Conservation (phyloP, 2,329 filamentous ascomycete genomes). For the Cordyceps javanica region DNA sequence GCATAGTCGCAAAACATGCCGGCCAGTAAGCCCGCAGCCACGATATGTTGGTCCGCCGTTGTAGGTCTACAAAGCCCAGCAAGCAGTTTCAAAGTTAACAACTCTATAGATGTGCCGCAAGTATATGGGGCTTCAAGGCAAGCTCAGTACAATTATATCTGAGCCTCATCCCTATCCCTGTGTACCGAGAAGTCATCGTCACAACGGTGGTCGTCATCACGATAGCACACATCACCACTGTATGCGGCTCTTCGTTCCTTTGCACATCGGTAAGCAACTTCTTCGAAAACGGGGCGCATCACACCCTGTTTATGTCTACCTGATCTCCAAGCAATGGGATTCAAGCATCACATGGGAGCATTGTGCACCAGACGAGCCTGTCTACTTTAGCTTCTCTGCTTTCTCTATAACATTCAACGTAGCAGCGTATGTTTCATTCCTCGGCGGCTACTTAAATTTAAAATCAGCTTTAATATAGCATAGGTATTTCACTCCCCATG, state of each 20-base stretch:
- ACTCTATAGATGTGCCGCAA: constrained; percentile 30
- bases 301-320: background rate
- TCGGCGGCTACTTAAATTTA: background rate
- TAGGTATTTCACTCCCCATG: constrained; percentile 35
- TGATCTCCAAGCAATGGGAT: constrained; percentile 37
- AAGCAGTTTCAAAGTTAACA: background rate
- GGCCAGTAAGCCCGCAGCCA: constrained; percentile 16
- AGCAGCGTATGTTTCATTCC: constrained; percentile 27
- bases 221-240: constrained; percentile 33
- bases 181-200: constrained; percentile 28
- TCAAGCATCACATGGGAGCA: constrained; percentile 26
- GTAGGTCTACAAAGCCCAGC: constrained; percentile 20
- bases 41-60: constrained; percentile 38
- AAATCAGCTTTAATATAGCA: constrained; percentile 20
- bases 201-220: constrained; percentile 28
- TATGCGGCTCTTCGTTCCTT: constrained; percentile 29
- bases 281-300: background rate
- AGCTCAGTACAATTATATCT: constrained; percentile 38
- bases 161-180: constrained; percentile 35
- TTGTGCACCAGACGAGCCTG: constrained; percentile 34
- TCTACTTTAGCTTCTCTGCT: constrained; percentile 37
- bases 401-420: constrained; percentile 37
- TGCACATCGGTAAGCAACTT: constrained; percentile 26
- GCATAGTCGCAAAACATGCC: background rate
- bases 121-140: constrained; percentile 41